These are phyloP conservation scores for Syncephalastrum sp. DNA, from an alignment of 371 early-diverging fungal genomes.

Conservation along the genomic window DNA sequence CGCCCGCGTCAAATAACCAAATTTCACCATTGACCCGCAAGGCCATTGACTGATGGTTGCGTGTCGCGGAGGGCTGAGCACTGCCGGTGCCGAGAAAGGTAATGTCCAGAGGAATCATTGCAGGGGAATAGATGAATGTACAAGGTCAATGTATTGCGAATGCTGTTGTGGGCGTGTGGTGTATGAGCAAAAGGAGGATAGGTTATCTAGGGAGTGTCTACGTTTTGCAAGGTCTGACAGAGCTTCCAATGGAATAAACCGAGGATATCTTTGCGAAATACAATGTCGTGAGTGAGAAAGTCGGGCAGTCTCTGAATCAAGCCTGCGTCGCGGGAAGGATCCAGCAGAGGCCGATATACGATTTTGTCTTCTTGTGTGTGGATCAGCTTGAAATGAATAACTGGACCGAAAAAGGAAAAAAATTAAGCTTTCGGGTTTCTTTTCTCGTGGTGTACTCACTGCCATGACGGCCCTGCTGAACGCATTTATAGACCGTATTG, in stretches of 20 bases:
- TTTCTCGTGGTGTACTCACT: conserved; percentile 13
- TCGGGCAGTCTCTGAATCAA: conserved; percentile 15
- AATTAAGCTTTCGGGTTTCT: background rate
- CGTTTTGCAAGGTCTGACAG: conserved; percentile 2
- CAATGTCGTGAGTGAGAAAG: conserved; percentile 13
- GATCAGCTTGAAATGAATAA: conserved; percentile 23
- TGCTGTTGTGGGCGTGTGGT: too few species aligned
- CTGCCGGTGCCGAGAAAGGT: conserved; percentile 71
- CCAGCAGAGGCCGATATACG: conserved; percentile 19
- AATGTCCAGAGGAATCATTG: conserved; percentile 42
- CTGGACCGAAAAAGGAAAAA: conserved; percentile 7
- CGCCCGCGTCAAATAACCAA: conserved; percentile 77
- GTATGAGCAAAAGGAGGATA: too few species aligned
- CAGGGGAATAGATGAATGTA: too few species aligned
- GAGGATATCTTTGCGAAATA: conserved; percentile 16
- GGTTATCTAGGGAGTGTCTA: too few species aligned
- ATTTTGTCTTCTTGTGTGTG: conserved; percentile 12
- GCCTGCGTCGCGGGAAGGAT: conserved; percentile 12
- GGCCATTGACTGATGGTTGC: conserved; percentile 71
- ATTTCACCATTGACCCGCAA: conserved; percentile 50
- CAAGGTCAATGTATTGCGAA: too few species aligned
- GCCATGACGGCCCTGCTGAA: conserved; percentile 19
- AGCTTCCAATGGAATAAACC: conserved; percentile 17
- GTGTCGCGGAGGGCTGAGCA: conserved; percentile 66
- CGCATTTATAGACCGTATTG: conserved; percentile 17